A percentile compares a stretch with the other conserved stretches of the same genome.
Evolutionary conservation across 352 stramenopile species (phyloP).

Genomic region (Globisporangium mamillatum): DNA sequence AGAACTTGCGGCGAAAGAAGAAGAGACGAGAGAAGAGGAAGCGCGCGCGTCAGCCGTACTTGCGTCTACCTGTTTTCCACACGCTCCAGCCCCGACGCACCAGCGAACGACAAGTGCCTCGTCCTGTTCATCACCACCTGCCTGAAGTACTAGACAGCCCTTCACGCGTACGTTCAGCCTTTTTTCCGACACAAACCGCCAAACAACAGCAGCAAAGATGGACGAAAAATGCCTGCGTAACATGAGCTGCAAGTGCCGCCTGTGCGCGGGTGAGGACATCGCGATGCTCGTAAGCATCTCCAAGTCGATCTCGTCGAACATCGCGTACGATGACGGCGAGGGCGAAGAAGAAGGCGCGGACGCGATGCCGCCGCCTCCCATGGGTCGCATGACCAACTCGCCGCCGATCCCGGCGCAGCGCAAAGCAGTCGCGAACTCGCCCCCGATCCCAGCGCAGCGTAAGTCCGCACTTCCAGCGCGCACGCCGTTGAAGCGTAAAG

Average conservation of each 20-base stretch:
- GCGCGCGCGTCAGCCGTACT: background rate
- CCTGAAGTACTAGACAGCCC: background rate
- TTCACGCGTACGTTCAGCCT: too few relatives aligned
- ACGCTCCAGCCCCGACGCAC: background rate
- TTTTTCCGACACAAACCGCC: background rate
- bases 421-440: slow-evolving; percentile 23
- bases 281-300: slow-evolving; percentile 72
- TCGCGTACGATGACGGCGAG: slow-evolving; percentile 60
- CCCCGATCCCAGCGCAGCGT: slow-evolving; percentile 23
- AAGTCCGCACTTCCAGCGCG: slow-evolving; percentile 12
- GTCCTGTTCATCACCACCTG: background rate
- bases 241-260: slow-evolving; percentile 83
- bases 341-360: slow-evolving; percentile 18
- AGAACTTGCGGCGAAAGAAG: slow-evolving; percentile 8
- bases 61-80: background rate
- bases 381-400: slow-evolving; percentile 40
- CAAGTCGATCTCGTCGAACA: slow-evolving; percentile 80
- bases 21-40: background rate
- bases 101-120: background rate
- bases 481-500: slow-evolving; percentile 2
- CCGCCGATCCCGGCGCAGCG: slow-evolving; percentile 25
- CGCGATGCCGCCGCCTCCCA: slow-evolving; percentile 18
- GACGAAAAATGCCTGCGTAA: slow-evolving; percentile 81
- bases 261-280: slow-evolving; percentile 82
- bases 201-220: slow-evolving; percentile 31